Conservation (phyloP, 495 filamentous ascomycete genomes). For the Aspergillus steynii region DNA sequence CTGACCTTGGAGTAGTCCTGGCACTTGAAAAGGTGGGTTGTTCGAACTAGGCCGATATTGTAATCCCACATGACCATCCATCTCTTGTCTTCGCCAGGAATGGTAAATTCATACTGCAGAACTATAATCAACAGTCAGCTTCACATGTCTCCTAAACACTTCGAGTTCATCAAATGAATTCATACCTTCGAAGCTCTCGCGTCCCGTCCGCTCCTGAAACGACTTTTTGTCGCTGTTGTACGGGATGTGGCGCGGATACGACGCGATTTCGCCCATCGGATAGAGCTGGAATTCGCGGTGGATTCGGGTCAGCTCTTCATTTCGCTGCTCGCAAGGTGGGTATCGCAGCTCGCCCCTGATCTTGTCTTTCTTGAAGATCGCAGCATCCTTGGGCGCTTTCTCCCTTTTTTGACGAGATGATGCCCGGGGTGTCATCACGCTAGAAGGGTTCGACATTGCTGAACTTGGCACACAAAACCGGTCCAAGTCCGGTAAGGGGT, state of each 20-base stretch:
- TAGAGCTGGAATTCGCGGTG: constrained; percentile 63
- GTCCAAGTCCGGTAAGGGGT: constrained; percentile 19
- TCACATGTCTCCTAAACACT: background rate
- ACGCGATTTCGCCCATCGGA: constrained; percentile 66
- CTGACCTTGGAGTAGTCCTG: constrained; percentile 80
- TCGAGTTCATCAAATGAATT: background rate
- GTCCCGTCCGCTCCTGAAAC: constrained; percentile 79
- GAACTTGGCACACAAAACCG: constrained; percentile 15
- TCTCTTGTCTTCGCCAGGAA: constrained; percentile 62
- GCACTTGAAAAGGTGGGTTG: constrained; percentile 94
- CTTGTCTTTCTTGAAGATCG: constrained; percentile 56
- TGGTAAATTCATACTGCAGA: constrained; percentile 86
- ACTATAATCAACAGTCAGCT: constrained; percentile 51
- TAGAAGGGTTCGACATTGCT: constrained; percentile 19
- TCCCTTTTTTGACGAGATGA: constrained; percentile 38
- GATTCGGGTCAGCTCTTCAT: constrained; percentile 52
- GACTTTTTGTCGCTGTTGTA: constrained; percentile 92
- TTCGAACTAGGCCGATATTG: constrained; percentile 89
- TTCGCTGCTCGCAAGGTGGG: constrained; percentile 63
- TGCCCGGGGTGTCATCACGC: constrained; percentile 14
- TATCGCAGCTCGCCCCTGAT: constrained; percentile 65
- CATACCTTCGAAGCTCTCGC: constrained; percentile 85
- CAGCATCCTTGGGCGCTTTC: constrained; percentile 60
- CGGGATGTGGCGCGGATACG: constrained; percentile 76
- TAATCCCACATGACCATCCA: constrained; percentile 97